phyloP scores from a whole-genome alignment of 345 rosid genomes.

The Adansonia digitata region DNA sequence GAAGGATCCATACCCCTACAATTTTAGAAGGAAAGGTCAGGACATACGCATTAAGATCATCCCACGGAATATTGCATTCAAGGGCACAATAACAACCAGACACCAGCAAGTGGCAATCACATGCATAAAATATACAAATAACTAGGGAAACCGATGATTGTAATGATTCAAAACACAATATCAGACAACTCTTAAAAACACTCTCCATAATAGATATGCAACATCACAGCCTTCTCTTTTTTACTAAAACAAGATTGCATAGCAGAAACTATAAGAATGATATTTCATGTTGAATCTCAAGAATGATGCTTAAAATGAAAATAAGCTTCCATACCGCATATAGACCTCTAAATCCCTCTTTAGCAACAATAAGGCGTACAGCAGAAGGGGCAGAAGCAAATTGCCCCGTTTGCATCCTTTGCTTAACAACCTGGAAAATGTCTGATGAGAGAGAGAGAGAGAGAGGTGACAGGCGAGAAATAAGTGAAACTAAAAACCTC shows the following conservation, averaged over 20 bases:
- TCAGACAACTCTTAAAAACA: neutral
- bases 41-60: neutral
- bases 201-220: neutral
- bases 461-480: slow-evolving; percentile 1
- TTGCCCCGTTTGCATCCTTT: slow-evolving; percentile 73
- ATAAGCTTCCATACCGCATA: slow-evolving; percentile 48
- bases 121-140: neutral
- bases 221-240: neutral
- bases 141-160: neutral
- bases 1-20: slow-evolving; percentile 87
- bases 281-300: slow-evolving; percentile 7
- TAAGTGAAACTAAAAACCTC: slow-evolving; percentile 38
- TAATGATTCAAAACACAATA: neutral
- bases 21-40: slow-evolving; percentile 6
- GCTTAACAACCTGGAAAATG: slow-evolving; percentile 58
- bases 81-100: neutral
- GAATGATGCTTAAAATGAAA: slow-evolving; percentile 7
- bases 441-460: neutral
- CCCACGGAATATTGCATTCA: neutral
- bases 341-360: slow-evolving; percentile 63
- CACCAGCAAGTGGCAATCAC: neutral
- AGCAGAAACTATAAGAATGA: neutral
- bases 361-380: slow-evolving; percentile 52
- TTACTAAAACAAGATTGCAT: neutral
- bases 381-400: slow-evolving; percentile 64